phyloP scores from a whole-genome alignment of 2,329 filamentous ascomycete species.

The Verticillium nonalfalfae region DNA sequence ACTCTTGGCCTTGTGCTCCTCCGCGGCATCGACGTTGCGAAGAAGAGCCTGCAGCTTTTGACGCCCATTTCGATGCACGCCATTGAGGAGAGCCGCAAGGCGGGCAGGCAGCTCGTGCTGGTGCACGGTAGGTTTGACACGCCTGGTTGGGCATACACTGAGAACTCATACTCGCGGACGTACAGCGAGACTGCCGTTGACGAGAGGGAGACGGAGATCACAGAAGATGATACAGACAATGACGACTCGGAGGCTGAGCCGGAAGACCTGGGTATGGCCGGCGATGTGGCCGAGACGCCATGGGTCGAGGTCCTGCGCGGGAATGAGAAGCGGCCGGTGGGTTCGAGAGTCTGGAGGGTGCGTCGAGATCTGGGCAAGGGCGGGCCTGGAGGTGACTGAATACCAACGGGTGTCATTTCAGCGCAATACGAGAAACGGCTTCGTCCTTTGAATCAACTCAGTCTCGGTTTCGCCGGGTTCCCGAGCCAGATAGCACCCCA shows the following conservation, averaged over 20 bases:
- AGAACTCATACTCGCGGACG: constrained; percentile 45
- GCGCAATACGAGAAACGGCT: not conserved
- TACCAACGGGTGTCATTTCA: not conserved
- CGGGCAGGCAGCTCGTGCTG: constrained; percentile 49
- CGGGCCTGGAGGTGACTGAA: constrained; percentile 4
- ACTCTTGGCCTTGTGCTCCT: constrained; percentile 62
- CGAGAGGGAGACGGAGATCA: constrained; percentile 23
- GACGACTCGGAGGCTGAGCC: constrained; percentile 22
- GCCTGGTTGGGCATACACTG: constrained; percentile 64
- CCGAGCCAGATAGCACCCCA: not conserved
- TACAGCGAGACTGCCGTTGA: constrained; percentile 13
- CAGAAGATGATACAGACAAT: constrained; percentile 26
- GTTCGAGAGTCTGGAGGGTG: constrained; percentile 58
- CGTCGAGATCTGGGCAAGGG: constrained; percentile 52
- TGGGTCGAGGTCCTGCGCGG: constrained; percentile 55
- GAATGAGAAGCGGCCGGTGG: constrained; percentile 48
- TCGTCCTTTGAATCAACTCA: not conserved
- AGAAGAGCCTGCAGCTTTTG: constrained; percentile 54
- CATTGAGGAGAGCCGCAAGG: constrained; percentile 31
- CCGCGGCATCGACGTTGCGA: constrained; percentile 57
- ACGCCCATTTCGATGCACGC: constrained; percentile 45
- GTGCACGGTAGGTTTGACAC: constrained; percentile 63
- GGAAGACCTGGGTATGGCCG: constrained; percentile 14
- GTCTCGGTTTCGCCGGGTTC: not conserved
- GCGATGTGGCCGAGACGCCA: constrained; percentile 30